These are phyloP conservation scores for Coemansia sp. DNA, from an alignment of 192 early-diverging fungal species.

Conservation along the genomic window DNA sequence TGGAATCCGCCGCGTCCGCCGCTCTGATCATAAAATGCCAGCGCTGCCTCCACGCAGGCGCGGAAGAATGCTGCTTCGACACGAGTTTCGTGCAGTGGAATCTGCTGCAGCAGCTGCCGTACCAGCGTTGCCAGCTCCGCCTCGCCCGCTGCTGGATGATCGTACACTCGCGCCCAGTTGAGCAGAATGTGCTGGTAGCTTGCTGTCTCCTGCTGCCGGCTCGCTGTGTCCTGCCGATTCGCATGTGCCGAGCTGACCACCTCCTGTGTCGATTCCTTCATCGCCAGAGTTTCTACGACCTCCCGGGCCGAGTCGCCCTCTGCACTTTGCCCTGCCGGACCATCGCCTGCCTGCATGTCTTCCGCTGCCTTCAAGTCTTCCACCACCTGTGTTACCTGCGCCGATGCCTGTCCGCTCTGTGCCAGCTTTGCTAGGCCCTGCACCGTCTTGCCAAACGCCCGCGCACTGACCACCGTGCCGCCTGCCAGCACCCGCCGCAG, in stretches of 20 bases:
- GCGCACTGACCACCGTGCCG: conserved; percentile 48
- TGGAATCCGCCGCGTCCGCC: conserved; percentile 61
- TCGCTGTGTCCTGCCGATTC: not conserved
- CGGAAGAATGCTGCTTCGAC: conserved; percentile 88
- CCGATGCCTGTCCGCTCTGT: conserved; percentile 64
- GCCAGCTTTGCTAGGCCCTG: conserved; percentile 70
- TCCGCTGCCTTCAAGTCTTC: conserved; percentile 34
- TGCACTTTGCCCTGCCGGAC: not conserved
- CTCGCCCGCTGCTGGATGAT: conserved; percentile 53
- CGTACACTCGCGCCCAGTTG: conserved; percentile 54
- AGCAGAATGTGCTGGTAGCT: conserved; percentile 53
- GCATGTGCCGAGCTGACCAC: not conserved
- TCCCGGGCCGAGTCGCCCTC: not conserved
- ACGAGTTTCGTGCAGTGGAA: conserved; percentile 73
- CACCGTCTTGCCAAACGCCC: conserved; percentile 69
- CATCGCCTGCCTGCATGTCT: not conserved
- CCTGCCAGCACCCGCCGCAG: conserved; percentile 69
- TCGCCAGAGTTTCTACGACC: not conserved
- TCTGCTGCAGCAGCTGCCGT: conserved; percentile 70
- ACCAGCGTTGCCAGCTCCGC: conserved; percentile 48
- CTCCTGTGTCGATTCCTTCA: too few relatives aligned
- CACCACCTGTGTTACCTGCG: conserved; percentile 26
- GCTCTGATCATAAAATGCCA: conserved; percentile 72
- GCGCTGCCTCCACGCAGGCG: conserved; percentile 79
- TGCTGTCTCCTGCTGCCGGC: conserved; percentile 27